Conservation (phyloP, 257 asterid species). For the Scutellaria baicalensis region DNA sequence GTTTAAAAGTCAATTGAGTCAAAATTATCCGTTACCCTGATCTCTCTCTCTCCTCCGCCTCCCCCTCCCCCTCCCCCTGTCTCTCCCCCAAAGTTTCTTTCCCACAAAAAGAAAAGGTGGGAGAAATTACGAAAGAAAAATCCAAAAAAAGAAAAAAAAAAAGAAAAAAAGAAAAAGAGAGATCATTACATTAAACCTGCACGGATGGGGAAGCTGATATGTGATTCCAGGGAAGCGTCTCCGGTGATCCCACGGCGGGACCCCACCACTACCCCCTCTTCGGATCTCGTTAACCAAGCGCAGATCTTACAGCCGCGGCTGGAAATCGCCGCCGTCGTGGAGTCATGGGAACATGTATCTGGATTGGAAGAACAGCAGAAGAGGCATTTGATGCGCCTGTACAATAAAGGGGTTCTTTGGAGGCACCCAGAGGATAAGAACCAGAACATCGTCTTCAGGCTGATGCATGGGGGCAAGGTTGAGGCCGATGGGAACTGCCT, state of each 20-base stretch:
- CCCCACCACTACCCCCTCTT: constrained; percentile 58
- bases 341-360: constrained; percentile 58
- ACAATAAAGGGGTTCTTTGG: constrained; percentile 79
- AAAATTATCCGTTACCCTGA: constrained; percentile 61
- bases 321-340: constrained; percentile 1
- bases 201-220: constrained; percentile 70
- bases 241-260: constrained; percentile 85
- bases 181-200: constrained; percentile 4
- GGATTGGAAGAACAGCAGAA: constrained; percentile 83
- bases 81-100: constrained; percentile 32
- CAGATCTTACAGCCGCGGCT: constrained; percentile 13
- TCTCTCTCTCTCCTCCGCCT: not conserved
- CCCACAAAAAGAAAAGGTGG: constrained; percentile 1
- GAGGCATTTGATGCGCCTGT: constrained; percentile 51
- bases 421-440: constrained; percentile 61
- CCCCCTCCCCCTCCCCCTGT: not conserved
- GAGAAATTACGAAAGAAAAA: not conserved
- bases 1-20: not conserved
- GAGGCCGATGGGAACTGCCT: constrained; percentile 85
- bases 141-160: not conserved
- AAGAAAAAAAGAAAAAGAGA: not conserved
- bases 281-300: constrained; percentile 47
- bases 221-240: constrained; percentile 84
- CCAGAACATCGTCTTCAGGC: constrained; percentile 45
- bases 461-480: constrained; percentile 88